Conservation (phyloP, 208 protist species). For the Crithidia sp. region DNA sequence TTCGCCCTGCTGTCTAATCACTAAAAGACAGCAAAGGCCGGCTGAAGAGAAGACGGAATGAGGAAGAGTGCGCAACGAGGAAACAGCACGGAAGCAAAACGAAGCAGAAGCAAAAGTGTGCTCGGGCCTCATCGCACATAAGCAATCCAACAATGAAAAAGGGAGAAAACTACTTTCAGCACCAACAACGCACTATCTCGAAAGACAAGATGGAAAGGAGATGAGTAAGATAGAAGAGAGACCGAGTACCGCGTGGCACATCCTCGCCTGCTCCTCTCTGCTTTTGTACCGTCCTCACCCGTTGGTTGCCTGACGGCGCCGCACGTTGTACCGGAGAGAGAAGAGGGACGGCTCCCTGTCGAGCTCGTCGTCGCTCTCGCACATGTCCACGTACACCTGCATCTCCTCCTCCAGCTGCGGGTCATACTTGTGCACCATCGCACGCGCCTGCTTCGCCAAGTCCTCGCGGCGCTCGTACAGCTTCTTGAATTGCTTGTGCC, state of each 20-base stretch:
- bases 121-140: too few relatives aligned
- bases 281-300: neutral
- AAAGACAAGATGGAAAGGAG: neutral
- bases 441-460: constrained; percentile 57
- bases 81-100: too few relatives aligned
- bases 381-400: constrained; percentile 49
- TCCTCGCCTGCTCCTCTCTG: too few relatives aligned
- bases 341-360: constrained; percentile 85
- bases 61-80: too few relatives aligned
- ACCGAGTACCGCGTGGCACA: neutral
- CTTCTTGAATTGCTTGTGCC: constrained; percentile 90
- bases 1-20: too few relatives aligned
- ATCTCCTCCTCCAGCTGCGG: constrained; percentile 80
- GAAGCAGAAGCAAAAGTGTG: too few relatives aligned
- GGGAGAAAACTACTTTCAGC: too few relatives aligned
- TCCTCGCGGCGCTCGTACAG: constrained; percentile 81
- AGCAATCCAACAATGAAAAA: too few relatives aligned
- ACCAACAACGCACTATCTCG: too few relatives aligned
- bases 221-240: neutral
- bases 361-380: constrained; percentile 52
- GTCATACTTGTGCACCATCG: constrained; percentile 74
- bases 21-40: too few relatives aligned
- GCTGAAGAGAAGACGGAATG: too few relatives aligned
- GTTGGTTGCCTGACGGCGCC: constrained; percentile 54
- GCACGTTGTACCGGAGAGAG: constrained; percentile 80